phyloP scores from a whole-genome alignment of 2,329 filamentous ascomycete genomes.

The Aspergillus pseudonomiae region DNA sequence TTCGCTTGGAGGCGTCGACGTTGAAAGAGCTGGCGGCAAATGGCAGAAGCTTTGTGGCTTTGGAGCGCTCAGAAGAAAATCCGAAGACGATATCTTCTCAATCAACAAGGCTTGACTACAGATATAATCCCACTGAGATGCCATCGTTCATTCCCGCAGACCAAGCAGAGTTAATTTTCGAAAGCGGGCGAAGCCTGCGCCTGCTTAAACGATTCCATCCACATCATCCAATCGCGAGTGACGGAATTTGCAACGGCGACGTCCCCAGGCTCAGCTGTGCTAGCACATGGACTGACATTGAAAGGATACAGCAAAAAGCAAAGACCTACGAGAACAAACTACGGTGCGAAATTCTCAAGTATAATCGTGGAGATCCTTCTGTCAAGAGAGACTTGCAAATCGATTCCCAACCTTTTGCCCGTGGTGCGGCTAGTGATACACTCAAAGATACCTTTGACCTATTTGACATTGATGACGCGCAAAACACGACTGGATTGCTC shows the following conservation, averaged over 20 bases:
- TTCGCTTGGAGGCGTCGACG: conserved; percentile 61
- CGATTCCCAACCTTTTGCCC: background rate
- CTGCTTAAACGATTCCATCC: conserved; percentile 72
- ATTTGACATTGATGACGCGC: conserved; percentile 39
- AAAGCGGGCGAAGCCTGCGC: conserved; percentile 75
- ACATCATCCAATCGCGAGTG: conserved; percentile 66
- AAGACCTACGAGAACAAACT: conserved; percentile 42
- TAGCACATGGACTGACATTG: conserved; percentile 72
- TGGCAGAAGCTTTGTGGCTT: conserved; percentile 63
- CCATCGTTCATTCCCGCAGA: conserved; percentile 73
- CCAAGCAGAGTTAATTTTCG: conserved; percentile 72
- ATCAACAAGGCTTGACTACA: conserved; percentile 65
- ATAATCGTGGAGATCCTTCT: conserved; percentile 37
- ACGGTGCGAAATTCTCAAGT: conserved; percentile 42
- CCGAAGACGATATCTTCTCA: conserved; percentile 61
- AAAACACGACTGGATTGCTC: conserved; percentile 28
- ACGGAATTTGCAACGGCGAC: conserved; percentile 50
- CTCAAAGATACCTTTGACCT: conserved; percentile 34
- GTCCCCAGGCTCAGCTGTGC: conserved; percentile 68
- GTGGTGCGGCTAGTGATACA: conserved; percentile 6
- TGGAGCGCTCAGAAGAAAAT: conserved; percentile 63
- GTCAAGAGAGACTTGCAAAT: conserved; percentile 1
- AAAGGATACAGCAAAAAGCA: conserved; percentile 64
- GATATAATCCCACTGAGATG: conserved; percentile 57
- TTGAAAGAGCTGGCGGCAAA: conserved; percentile 52